Evolutionary conservation across 352 stramenopile species (phyloP), one percentile per base, ranked within the genome.

Genomic region (Bremia lactucae): DNA sequence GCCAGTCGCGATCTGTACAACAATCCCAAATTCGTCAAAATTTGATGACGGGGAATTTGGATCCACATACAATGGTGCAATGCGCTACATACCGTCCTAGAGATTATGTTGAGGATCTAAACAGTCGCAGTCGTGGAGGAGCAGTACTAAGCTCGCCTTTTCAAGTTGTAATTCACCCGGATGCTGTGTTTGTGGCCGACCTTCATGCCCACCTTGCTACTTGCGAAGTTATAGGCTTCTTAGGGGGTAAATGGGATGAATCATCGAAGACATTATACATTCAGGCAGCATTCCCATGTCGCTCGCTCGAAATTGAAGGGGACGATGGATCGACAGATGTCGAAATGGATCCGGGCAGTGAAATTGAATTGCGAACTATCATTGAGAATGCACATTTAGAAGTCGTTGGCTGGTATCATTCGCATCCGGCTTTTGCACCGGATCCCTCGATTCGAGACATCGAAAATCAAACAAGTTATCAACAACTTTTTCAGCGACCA

Each of bases 331-430:
- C 76, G 15, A 97, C 88, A 15, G 92, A 97, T 53, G 91, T 96
- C 5, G 92, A 97, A 48, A 96, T 97, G 87, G 90, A 97, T 49
- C 89, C 92, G 6, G 83, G 72, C 5, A 90, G 69, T 36, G 86
- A 97, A 54, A 90, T 97, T 45, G 72, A 94, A 41, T 54, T 95
- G 31, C 79, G 85, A 22, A 80, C 93, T 18, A 89, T 92, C 31
- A 96, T 97, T 56, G 50, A 77, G 49, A 82, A 91, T 28, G 72
- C 86, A 2, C 64, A 89, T 38, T 52, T 97, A 3, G 78, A 91
- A 42, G 85, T 97, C 31, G 87, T 97, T 3, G 92, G 92, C 3
- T 97, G 92, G 92, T 97, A 97, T 46, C 92, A 97, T 59, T 96
- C 79, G 6, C 90, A 97, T 55, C 92, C 92, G 9, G 79, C 72